A percentile compares a stretch with the other conserved stretches of the same genome.
phyloP scores from a whole-genome alignment of 495 filamentous ascomycete species.

The Penicillium taxi region DNA sequence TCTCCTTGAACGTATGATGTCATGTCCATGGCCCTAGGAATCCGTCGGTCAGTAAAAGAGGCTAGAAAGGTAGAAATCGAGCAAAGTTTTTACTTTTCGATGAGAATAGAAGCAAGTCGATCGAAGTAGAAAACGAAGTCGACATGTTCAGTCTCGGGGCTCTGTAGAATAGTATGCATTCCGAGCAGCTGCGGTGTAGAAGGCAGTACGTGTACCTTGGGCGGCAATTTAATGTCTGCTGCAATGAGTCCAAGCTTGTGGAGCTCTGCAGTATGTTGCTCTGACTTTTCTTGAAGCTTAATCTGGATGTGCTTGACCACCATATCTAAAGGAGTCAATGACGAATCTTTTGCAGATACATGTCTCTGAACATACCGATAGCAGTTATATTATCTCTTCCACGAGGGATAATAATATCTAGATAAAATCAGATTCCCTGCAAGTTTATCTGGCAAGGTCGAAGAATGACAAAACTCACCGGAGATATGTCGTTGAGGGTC shows the following conservation, averaged over 20 bases:
- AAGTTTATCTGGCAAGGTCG: background rate
- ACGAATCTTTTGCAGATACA: background rate
- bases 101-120: slow-evolving; percentile 69
- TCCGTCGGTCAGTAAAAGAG: slow-evolving; percentile 4
- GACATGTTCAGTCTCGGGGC: slow-evolving; percentile 69
- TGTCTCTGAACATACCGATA: slow-evolving; percentile 56
- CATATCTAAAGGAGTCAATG: slow-evolving; percentile 52
- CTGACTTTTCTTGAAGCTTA: slow-evolving; percentile 77
- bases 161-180: slow-evolving; percentile 86
- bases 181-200: slow-evolving; percentile 70
- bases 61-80: background rate
- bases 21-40: slow-evolving; percentile 59
- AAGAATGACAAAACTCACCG: slow-evolving; percentile 29
- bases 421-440: slow-evolving; percentile 8
- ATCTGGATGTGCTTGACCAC: slow-evolving; percentile 82
- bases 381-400: slow-evolving; percentile 91
- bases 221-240: slow-evolving; percentile 61
- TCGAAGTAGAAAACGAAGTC: slow-evolving; percentile 98
- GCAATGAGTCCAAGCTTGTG: slow-evolving; percentile 59
- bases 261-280: slow-evolving; percentile 68
- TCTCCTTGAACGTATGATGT: slow-evolving; percentile 51
- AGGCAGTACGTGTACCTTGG: slow-evolving; percentile 61
- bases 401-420: slow-evolving; percentile 89
- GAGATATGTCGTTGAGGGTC: slow-evolving; percentile 82
- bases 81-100: slow-evolving; percentile 58